Conservation (phyloP, 2,329 filamentous ascomycete species). For the Diplodia scrobiculata region DNA sequence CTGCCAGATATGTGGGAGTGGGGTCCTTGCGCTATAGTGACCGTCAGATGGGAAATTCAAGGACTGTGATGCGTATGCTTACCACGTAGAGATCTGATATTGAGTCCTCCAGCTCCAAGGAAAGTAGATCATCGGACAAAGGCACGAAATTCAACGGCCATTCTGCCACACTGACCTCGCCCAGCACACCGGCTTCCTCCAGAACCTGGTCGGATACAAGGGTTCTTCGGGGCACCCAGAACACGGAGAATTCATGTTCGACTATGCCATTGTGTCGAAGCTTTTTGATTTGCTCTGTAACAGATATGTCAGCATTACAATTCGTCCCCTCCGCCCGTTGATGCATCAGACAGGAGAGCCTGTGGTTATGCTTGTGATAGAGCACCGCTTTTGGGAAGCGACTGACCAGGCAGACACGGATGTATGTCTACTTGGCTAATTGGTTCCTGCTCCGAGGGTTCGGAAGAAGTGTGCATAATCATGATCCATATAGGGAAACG, state of each 20-base stretch:
- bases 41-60: constrained; percentile 35
- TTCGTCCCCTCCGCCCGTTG: constrained; percentile 9
- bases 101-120: constrained; percentile 82
- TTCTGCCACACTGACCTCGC: constrained; percentile 86
- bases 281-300: constrained; percentile 84
- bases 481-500: constrained; percentile 57
- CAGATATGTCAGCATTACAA: constrained; percentile 54
- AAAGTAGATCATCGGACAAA: constrained; percentile 86
- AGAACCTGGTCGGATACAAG: constrained; percentile 87
- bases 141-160: constrained; percentile 88
- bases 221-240: constrained; percentile 92
- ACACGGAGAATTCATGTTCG: constrained; percentile 94
- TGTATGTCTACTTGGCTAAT: constrained; percentile 14
- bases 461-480: constrained; percentile 31
- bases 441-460: background rate
- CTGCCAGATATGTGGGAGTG: constrained; percentile 83
- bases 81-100: constrained; percentile 85
- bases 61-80: constrained; percentile 35
- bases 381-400: constrained; percentile 21
- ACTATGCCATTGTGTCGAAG: constrained; percentile 84
- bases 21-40: constrained; percentile 71
- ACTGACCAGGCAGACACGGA: constrained; percentile 18
- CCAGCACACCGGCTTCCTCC: constrained; percentile 89
- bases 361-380: constrained; percentile 18
- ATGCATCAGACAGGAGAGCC: constrained; percentile 6